phyloP scores from a whole-genome alignment of 1,139 yeast species.

The Sugiyamaella castrensis region DNA sequence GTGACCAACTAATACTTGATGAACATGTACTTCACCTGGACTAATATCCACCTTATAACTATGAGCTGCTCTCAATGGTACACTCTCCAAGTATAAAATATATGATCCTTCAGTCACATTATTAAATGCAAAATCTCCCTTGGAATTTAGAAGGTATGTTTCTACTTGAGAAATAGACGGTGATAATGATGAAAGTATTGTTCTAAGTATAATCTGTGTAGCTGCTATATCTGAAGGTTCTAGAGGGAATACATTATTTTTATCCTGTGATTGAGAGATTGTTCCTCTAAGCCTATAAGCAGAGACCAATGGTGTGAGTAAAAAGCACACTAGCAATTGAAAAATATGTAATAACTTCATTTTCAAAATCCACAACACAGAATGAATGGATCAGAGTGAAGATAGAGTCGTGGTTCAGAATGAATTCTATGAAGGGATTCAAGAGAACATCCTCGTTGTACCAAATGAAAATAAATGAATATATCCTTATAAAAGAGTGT shows the following conservation, averaged over 20 bases:
- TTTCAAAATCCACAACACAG: too few species aligned
- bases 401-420: too few species aligned
- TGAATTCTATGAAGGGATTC: too few species aligned
- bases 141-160: slow-evolving; percentile 1
- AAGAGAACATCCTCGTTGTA: too few species aligned
- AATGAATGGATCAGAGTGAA: too few species aligned
- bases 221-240: slow-evolving; percentile 14
- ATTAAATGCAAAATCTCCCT: slow-evolving; percentile 30
- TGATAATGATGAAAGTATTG: slow-evolving; percentile 6
- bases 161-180: slow-evolving; percentile 1
- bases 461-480: too few species aligned
- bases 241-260: slow-evolving; percentile 1
- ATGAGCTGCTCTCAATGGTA: slow-evolving; percentile 20
- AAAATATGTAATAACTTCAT: too few species aligned
- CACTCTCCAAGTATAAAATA: slow-evolving; percentile 24
- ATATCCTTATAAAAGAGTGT: too few species aligned
- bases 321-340: background rate
- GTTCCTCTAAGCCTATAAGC: slow-evolving; percentile 15
- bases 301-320: background rate
- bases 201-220: slow-evolving; percentile 12
- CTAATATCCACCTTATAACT: slow-evolving; percentile 31
- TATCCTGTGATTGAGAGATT: slow-evolving; percentile 1
- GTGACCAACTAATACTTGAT: slow-evolving; percentile 33
- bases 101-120: slow-evolving; percentile 32
- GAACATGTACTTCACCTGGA: slow-evolving; percentile 27